Conservation (phyloP, 2,329 filamentous ascomycete species). For the Rhexocercosporidium sp. region DNA sequence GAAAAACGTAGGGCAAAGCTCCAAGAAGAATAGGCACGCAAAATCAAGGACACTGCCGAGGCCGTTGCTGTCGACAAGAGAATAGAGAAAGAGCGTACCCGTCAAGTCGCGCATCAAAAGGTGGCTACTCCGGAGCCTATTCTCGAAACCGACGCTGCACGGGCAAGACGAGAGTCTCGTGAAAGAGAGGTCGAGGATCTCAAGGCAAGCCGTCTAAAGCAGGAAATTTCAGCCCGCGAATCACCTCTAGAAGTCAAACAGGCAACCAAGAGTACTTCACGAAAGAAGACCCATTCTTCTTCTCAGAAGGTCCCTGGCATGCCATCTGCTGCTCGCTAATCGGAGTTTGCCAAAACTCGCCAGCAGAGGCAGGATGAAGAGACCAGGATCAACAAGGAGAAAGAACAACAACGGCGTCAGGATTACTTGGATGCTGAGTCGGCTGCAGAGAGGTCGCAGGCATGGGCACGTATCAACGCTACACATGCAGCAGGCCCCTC, state of each 20-base stretch:
- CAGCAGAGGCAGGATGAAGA: background rate
- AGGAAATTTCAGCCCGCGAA: background rate
- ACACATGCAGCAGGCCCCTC: background rate
- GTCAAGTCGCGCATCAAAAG: background rate
- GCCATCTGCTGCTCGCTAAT: background rate
- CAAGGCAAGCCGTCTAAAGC: background rate
- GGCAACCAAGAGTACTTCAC: background rate
- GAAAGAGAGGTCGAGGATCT: background rate
- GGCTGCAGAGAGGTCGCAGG: background rate
- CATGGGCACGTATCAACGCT: background rate
- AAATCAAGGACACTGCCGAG: background rate
- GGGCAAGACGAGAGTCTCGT: background rate
- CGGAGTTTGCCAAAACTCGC: background rate
- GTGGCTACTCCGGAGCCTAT: no score
- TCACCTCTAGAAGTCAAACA: background rate
- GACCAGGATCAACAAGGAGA: background rate
- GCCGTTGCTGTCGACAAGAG: background rate
- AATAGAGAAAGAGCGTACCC: background rate
- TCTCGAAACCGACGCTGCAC: background rate
- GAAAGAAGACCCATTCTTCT: background rate
- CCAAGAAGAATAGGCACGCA: background rate
- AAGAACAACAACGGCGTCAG: background rate
- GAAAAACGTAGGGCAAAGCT: background rate
- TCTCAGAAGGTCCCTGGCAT: background rate
- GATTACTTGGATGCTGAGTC: background rate